Percentiles rank a stretch among this genome's conserved stretches.
phyloP scores from a whole-genome alignment of 192 early-diverging fungal genomes.

The Coemansia sp. region DNA sequence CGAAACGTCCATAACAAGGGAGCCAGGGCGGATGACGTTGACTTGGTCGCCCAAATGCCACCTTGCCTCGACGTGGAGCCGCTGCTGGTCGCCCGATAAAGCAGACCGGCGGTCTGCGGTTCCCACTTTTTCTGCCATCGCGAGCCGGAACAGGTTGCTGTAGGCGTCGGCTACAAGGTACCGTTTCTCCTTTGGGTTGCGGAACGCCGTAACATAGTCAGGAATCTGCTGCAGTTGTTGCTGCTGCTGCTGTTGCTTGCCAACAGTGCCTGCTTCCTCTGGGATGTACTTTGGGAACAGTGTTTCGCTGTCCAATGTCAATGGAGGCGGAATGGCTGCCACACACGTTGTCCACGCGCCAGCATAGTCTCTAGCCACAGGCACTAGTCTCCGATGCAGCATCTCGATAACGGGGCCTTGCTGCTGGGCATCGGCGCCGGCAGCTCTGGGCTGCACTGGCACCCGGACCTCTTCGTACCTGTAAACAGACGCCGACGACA shows the following conservation, averaged over 20 bases:
- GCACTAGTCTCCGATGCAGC: slow-evolving; percentile 24
- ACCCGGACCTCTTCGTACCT: slow-evolving; percentile 25
- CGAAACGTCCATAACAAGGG: slow-evolving; percentile 71
- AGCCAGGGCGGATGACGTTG: slow-evolving; percentile 76
- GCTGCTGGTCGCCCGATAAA: slow-evolving; percentile 4
- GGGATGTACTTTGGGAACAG: slow-evolving; percentile 11
- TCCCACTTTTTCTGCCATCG: background rate
- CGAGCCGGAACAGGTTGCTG: slow-evolving; percentile 23
- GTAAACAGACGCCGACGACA: slow-evolving; percentile 73
- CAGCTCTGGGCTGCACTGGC: background rate
- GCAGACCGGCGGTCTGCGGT: background rate
- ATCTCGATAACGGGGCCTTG: background rate
- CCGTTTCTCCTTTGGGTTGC: slow-evolving; percentile 3
- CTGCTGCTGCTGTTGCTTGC: background rate
- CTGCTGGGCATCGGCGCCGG: background rate
- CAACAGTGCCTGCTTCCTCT: slow-evolving; percentile 17
- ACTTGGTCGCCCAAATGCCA: slow-evolving; percentile 81
- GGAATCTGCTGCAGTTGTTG: background rate
- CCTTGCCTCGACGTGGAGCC: slow-evolving; percentile 61
- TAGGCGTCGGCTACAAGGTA: slow-evolving; percentile 38
- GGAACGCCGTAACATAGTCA: slow-evolving; percentile 15
- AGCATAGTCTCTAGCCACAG: slow-evolving; percentile 34
- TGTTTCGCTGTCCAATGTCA: slow-evolving; percentile 10
- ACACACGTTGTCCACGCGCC: slow-evolving; percentile 39
- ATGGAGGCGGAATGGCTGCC: slow-evolving; percentile 27